Evolutionary conservation across 495 filamentous ascomycete genomes (phyloP).

Genomic region (Penicillium samsonianum): DNA sequence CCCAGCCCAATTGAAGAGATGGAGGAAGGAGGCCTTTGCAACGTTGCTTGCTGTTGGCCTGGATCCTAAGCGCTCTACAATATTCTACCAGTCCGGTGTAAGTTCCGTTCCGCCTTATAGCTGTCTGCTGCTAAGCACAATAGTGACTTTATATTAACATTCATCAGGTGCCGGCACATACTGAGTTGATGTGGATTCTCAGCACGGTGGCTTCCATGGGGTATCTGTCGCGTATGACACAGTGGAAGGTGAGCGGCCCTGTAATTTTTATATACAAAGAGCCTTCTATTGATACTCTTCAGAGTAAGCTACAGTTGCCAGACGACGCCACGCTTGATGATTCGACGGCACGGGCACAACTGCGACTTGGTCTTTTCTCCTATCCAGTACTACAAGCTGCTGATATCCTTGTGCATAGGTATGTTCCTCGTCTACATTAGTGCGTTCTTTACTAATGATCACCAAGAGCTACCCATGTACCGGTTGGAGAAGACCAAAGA

Average conservation of each 20-base stretch:
- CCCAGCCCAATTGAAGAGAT: constrained; percentile 54
- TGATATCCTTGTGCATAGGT: constrained; percentile 87
- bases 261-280: not conserved
- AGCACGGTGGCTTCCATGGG: constrained; percentile 87
- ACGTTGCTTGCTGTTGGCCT: constrained; percentile 82
- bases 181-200: constrained; percentile 94
- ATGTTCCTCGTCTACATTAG: constrained; percentile 12
- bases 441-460: not conserved
- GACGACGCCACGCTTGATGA: constrained; percentile 56
- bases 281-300: constrained; percentile 13
- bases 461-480: constrained; percentile 82
- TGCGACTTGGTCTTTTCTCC: constrained; percentile 91
- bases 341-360: constrained; percentile 51
- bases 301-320: constrained; percentile 70
- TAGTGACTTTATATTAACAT: constrained; percentile 17
- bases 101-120: constrained; percentile 12
- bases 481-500: constrained; percentile 88
- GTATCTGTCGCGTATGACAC: constrained; percentile 91
- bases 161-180: constrained; percentile 68
- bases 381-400: constrained; percentile 96
- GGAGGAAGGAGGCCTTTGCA: constrained; percentile 73
- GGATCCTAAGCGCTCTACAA: constrained; percentile 67
- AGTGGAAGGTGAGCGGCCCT: constrained; percentile 78
- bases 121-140: not conserved
- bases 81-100: constrained; percentile 83